Percentiles rank a stretch among this genome's conserved stretches.
Conservation (phyloP, 192 early-diverging fungal species). For the Dissophora ornata region DNA sequence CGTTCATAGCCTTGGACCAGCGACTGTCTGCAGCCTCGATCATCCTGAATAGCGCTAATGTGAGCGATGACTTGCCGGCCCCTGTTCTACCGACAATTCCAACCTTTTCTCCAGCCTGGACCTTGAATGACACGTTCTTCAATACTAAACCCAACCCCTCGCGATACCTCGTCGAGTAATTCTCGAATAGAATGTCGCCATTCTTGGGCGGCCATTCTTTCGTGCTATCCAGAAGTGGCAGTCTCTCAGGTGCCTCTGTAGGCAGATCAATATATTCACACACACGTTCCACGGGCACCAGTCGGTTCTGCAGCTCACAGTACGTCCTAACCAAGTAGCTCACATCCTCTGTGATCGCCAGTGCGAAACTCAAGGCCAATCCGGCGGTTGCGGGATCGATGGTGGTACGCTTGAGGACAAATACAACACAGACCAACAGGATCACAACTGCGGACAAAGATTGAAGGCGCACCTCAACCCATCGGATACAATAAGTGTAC, state of each 20-base stretch:
- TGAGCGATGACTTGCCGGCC: slow-evolving; percentile 64
- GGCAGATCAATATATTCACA: slow-evolving; percentile 83
- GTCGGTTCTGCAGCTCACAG: slow-evolving; percentile 84
- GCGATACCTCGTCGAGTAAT: slow-evolving; percentile 86
- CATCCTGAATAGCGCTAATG: slow-evolving; percentile 61
- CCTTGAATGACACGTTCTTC: slow-evolving; percentile 69
- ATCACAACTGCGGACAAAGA: slow-evolving; percentile 81
- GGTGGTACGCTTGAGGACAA: slow-evolving; percentile 64
- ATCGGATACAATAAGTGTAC: slow-evolving; percentile 69
- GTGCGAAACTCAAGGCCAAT: slow-evolving; percentile 68
- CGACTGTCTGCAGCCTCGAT: slow-evolving; percentile 57
- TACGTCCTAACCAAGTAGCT: slow-evolving; percentile 86
- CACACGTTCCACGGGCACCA: slow-evolving; percentile 88
- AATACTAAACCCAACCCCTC: slow-evolving; percentile 83
- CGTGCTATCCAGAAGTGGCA: slow-evolving; percentile 61
- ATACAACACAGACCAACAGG: slow-evolving; percentile 71
- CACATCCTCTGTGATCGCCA: slow-evolving; percentile 81
- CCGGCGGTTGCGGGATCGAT: slow-evolving; percentile 69
- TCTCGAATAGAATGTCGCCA: slow-evolving; percentile 76
- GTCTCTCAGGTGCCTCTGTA: slow-evolving; percentile 81
- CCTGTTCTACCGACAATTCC: slow-evolving; percentile 77
- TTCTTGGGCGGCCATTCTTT: slow-evolving; percentile 75
- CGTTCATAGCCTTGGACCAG: slow-evolving; percentile 70
- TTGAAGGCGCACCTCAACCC: slow-evolving; percentile 82
- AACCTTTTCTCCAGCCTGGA: slow-evolving; percentile 69